Conservation (phyloP, 2,329 filamentous ascomycete species). For the Simplicillium aogashimaense region DNA sequence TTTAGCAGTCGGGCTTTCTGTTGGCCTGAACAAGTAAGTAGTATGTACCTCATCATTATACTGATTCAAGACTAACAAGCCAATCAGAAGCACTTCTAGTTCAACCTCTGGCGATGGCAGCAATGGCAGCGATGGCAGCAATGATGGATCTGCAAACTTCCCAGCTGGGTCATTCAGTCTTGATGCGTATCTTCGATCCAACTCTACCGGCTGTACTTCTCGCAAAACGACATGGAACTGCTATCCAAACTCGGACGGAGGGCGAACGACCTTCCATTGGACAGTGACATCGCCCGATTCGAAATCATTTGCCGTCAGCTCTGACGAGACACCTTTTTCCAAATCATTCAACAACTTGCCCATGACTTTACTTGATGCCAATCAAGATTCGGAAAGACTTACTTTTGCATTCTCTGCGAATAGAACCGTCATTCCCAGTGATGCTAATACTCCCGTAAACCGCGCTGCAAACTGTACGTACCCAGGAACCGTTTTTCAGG, state of each 20-base stretch:
- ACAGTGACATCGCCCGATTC: not conserved
- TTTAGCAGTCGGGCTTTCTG: conserved; percentile 4
- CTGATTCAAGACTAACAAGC: no score
- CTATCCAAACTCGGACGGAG: conserved; percentile 38
- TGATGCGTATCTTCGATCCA: conserved; percentile 43
- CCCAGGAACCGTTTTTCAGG: conserved; percentile 43
- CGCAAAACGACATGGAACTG: conserved; percentile 52
- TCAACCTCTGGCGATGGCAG: not conserved
- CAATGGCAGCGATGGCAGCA: not conserved
- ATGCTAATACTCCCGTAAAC: conserved; percentile 29
- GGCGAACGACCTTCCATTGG: conserved; percentile 50
- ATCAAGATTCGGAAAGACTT: conserved; percentile 42
- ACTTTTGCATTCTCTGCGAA: conserved; percentile 43
- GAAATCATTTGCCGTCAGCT: no score
- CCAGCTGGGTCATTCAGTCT: conserved; percentile 55
- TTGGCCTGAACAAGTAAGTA: conserved; percentile 7
- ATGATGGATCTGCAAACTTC: conserved; percentile 24
- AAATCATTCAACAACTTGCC: conserved; percentile 23
- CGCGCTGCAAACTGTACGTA: conserved; percentile 46
- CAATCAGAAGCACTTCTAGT: no score
- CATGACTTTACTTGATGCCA: conserved; percentile 37
- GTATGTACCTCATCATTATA: not conserved
- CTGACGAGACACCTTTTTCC: not conserved
- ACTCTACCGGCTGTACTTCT: conserved; percentile 46
- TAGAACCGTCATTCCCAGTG: conserved; percentile 40